Evolutionary conservation across 768 basidiomycete genomes (phyloP), one percentile per base, ranked within the genome.

Genomic region (Suillus spraguei): DNA sequence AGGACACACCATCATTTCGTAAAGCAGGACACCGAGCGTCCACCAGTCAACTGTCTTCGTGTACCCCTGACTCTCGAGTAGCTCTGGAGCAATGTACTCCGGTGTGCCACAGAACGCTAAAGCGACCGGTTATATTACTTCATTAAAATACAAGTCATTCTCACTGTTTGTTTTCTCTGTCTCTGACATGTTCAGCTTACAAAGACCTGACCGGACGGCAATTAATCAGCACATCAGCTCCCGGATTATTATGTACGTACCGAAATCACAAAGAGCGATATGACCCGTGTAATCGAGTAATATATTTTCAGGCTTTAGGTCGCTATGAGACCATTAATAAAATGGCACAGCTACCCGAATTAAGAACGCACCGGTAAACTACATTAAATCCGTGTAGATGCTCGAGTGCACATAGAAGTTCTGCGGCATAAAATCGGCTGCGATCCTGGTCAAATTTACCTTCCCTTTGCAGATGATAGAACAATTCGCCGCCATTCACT

Each of bases 21-120:
- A 99, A 50, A 99, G 83, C 60, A 99, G 83, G 22, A 99, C 96
- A 41, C 97, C 97, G 5, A 98, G 82, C 1, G 97, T 99, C 97
- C 94, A 96, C 97, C 97, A 99, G 71, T 99, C 97, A 17, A 99
- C 97, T 0, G 97, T 97, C 72, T 96, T 96, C 5, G 95, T 97
- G 78, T 99, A 98, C 1, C 97, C 97, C 71, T 94, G 92, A 65
- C 92, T 97, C 73, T 96, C 94, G 66, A 99, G 85, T 42, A 99
- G 85, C 74, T 99, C 97, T 0, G 97, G 97, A 9, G 96, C 95
- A 70, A 99, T 99, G 77, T 99, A 99, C 75, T 99, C 97, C 2
- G 97, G 97, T 6, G 97, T 99, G 8, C 97, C 97, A 71, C 97
- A 99, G 83, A 99, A 99, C 9, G 95, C 91, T 93, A 67, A 38